phyloP scores from a whole-genome alignment of 441 rosid species.

The Pelargonium citronellum region DNA sequence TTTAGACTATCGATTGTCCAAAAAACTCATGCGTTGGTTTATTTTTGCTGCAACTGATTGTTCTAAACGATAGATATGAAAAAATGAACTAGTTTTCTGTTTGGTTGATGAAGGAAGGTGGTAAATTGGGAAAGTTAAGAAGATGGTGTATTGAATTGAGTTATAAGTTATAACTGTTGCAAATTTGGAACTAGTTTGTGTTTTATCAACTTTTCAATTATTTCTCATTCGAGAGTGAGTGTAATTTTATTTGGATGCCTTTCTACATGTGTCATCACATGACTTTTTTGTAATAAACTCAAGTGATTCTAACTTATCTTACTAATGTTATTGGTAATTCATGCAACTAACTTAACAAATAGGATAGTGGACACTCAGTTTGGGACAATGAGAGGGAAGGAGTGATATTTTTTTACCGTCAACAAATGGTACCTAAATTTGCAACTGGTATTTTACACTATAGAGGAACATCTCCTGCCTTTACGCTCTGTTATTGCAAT shows the following conservation, averaged over 20 bases:
- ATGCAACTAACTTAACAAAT: too few relatives aligned
- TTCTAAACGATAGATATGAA: too few relatives aligned
- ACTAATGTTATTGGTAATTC: too few relatives aligned
- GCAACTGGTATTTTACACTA: slow-evolving; percentile 1
- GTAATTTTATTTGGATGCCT: too few relatives aligned
- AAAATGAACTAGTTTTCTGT: too few relatives aligned
- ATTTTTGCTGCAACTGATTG: neutral
- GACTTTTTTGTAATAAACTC: too few relatives aligned
- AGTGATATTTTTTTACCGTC: neutral
- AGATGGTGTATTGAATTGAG: neutral
- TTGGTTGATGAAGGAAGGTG: slow-evolving; percentile 4
- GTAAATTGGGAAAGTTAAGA: slow-evolving; percentile 4
- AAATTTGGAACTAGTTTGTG: neutral
- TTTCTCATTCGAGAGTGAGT: neutral
- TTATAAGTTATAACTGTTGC: neutral
- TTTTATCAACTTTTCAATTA: neutral
- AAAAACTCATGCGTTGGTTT: neutral
- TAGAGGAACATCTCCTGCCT: too few relatives aligned
- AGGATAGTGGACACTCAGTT: too few relatives aligned
- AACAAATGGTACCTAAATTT: neutral
- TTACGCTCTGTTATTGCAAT: neutral
- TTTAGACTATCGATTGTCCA: slow-evolving; percentile 1
- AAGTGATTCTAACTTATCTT: too few relatives aligned
- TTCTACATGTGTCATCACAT: too few relatives aligned
- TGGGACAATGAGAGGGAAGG: too few relatives aligned